Evolutionary conservation across 192 early-diverging fungal genomes (phyloP), one percentile per base, ranked within the genome.

Genomic region (Martensiomyces pterosporus): DNA sequence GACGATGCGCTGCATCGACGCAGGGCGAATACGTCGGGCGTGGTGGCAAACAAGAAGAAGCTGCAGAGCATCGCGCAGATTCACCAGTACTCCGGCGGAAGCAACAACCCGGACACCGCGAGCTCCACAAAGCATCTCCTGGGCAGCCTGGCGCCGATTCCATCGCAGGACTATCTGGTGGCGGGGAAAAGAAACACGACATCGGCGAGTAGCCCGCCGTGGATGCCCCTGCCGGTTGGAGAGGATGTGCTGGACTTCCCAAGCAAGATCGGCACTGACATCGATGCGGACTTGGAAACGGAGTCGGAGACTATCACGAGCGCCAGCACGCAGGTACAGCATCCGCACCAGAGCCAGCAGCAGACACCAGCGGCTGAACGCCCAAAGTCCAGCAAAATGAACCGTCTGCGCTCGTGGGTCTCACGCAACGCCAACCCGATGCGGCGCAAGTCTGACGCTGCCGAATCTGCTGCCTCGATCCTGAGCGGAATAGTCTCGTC

Each of bases 21-120:
- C 9, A 58, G 70, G 15, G 70, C 70, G 21, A 74, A 74, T 47
- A 74, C 70, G 14, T 74, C 70, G 10, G 64, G 70, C 25, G 70
- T 57, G 17, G 65, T 74, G 63, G 43, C 57, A 35, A 74, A 67
- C 55, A 74, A 74, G 40, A 74, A 74, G 59, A 66, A 74, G 55
- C 59, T 74, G 27, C 70, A 74, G 59, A 50, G 49, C 42, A 66
- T 74, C 21, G 25, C 55, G 25, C 70, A 74, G 55, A 29, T 74
- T 26, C 70, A 74, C 23, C 62, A 46, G 59, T 67, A 63, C 12
- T 53, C 55, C 3, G 59, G 51, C 10, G 27, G 29, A 5, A 12
- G 6, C 12, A 12, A 8, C 12, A 5, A 5, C 29, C 6, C 5
- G 12, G 29, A 32, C 12, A 12, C 12, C 29, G 39, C 57, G 24